Evolutionary conservation across 2,329 filamentous ascomycete species (phyloP).

Genomic region (Ophiostoma tasmaniense): DNA sequence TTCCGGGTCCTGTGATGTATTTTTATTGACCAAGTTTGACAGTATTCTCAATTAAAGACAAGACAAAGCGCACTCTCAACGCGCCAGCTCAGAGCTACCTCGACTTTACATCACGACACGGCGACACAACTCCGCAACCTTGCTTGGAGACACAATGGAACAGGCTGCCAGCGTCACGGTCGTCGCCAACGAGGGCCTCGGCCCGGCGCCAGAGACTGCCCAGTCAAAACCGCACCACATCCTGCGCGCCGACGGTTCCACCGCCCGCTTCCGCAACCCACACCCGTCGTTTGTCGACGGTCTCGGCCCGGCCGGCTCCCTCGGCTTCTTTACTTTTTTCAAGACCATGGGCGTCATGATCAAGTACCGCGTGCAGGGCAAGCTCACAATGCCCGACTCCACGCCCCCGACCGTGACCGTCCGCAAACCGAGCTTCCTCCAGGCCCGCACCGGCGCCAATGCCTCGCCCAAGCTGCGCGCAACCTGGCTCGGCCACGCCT

Average conservation of each 20-base stretch:
- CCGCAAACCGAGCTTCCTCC: slow-evolving; percentile 57
- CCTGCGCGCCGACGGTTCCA: slow-evolving; percentile 32
- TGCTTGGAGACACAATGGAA: slow-evolving; percentile 14
- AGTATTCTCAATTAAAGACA: background rate
- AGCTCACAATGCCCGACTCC: slow-evolving; percentile 47
- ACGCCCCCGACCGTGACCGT: slow-evolving; percentile 58
- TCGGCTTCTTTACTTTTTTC: slow-evolving; percentile 8
- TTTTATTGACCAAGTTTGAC: background rate
- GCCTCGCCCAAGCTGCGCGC: slow-evolving; percentile 49
- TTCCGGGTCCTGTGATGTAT: background rate
- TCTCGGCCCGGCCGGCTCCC: slow-evolving; percentile 13
- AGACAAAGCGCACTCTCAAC: background rate
- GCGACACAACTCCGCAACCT: background rate
- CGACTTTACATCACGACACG: background rate
- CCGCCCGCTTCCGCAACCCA: slow-evolving; percentile 41
- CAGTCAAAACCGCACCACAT: slow-evolving; percentile 42
- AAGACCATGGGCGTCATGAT: slow-evolving; percentile 27
- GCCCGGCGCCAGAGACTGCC: slow-evolving; percentile 32
- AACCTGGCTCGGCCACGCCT: slow-evolving; percentile 93
- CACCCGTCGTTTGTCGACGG: slow-evolving; percentile 37
- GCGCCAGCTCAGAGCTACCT: background rate
- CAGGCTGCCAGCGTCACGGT: slow-evolving; percentile 13
- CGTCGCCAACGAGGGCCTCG: slow-evolving; percentile 10
- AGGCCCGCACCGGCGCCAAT: slow-evolving; percentile 34
- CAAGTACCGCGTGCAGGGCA: slow-evolving; percentile 29